Percentiles rank a stretch among this genome's conserved stretches.
Evolutionary conservation across 192 early-diverging fungal genomes (phyloP).

Genomic region (Piromyces finnis): DNA sequence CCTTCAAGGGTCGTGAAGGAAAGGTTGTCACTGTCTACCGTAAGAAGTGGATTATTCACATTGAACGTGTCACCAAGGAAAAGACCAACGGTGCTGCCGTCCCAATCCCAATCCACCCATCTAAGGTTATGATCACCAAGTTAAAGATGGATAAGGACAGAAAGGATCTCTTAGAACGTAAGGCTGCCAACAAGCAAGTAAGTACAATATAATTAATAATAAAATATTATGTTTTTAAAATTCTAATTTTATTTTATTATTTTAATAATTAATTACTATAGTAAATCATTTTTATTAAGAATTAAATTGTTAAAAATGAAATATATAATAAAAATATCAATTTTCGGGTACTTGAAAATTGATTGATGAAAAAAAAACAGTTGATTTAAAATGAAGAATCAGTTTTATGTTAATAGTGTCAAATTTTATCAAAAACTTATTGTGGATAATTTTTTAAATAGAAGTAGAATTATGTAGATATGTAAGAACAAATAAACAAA

Average conservation of each 20-base stretch:
- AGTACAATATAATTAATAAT: background rate
- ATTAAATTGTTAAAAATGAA: background rate
- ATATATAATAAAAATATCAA: background rate
- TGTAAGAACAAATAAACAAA: too few species aligned
- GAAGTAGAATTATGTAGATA: too few species aligned
- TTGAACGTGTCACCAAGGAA: constrained; percentile 90
- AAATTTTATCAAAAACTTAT: too few species aligned
- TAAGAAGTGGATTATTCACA: constrained; percentile 98
- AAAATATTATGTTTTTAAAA: too few species aligned
- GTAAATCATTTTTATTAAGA: background rate
- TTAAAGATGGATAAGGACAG: constrained; percentile 96
- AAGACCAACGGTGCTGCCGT: constrained; percentile 93
- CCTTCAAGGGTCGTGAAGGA: constrained; percentile 91
- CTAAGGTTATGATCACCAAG: constrained; percentile 94
- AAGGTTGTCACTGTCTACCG: constrained; percentile 95
- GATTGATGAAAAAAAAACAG: background rate
- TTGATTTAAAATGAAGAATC: too few species aligned
- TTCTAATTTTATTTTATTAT: too few species aligned
- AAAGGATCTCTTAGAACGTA: constrained; percentile 72
- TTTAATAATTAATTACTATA: background rate
- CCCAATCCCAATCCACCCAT: constrained; percentile 88
- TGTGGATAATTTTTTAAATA: too few species aligned
- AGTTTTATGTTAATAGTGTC: too few species aligned
- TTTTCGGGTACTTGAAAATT: background rate
- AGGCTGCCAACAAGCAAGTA: constrained; percentile 19